phyloP scores from a whole-genome alignment of 192 early-diverging fungal genomes.

The Coemansia pectinata region DNA sequence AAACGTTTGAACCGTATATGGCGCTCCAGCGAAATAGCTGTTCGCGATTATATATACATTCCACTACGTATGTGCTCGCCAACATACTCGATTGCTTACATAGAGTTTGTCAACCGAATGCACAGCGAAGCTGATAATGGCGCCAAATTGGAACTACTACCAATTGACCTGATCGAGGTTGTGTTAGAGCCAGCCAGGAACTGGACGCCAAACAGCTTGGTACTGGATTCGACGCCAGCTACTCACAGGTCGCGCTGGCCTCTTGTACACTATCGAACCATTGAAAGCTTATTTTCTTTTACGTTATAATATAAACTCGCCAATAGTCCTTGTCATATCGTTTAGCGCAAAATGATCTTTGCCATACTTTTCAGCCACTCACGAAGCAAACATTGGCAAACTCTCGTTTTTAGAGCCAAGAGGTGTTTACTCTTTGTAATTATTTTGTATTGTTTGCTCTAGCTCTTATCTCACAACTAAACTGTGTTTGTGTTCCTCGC shows the following conservation, averaged over 20 bases:
- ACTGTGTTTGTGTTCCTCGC: not conserved
- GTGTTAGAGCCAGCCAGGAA: constrained; percentile 14
- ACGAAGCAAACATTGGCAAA: not conserved
- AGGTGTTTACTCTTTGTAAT: not conserved
- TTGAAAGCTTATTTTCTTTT: constrained; percentile 37
- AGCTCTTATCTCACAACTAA: too few relatives aligned
- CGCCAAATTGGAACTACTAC: not conserved
- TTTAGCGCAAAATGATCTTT: not conserved
- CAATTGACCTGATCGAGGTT: constrained; percentile 42
- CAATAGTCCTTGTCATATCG: not conserved
- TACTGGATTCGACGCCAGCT: not conserved
- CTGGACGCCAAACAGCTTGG: not conserved
- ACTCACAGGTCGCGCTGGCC: constrained; percentile 26
- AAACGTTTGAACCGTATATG: constrained; percentile 52
- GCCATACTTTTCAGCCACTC: not conserved
- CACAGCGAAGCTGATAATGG: constrained; percentile 4
- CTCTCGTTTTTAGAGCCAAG: not conserved
- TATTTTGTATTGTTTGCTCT: not conserved
- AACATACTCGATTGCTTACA: constrained; percentile 24
- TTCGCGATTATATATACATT: constrained; percentile 39
- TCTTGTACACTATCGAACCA: constrained; percentile 32
- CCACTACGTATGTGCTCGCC: constrained; percentile 45
- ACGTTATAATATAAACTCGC: constrained; percentile 9
- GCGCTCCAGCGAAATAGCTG: constrained; percentile 41
- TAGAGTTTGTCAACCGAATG: constrained; percentile 25